Conservation (phyloP, 106 monocot species). For the Dioscorea dumetorum region DNA sequence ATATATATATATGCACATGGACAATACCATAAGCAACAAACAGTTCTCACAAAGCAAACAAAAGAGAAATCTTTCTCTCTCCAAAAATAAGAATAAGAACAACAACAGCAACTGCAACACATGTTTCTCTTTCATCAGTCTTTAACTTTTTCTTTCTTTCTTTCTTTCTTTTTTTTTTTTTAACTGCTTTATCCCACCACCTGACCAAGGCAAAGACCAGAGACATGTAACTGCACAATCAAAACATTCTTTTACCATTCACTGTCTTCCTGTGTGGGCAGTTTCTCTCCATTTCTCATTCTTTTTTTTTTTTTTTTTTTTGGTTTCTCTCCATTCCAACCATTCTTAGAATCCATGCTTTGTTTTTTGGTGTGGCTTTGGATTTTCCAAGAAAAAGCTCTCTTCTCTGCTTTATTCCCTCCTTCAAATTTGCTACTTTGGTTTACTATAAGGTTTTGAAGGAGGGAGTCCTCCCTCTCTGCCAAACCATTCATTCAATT, state of each 20-base stretch:
- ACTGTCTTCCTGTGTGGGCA: not conserved
- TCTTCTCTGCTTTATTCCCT: conserved; percentile 1
- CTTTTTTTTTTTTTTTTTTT: too few relatives aligned
- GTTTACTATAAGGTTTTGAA: not conserved
- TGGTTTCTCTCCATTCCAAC: not conserved
- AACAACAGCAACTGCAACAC: not conserved
- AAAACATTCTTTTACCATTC: not conserved
- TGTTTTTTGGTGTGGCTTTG: conserved; percentile 3
- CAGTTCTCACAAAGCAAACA: not conserved
- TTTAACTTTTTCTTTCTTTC: not conserved
- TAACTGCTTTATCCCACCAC: conserved; percentile 5
- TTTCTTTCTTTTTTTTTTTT: too few relatives aligned
- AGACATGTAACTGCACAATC: not conserved
- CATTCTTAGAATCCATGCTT: not conserved
- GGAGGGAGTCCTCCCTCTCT: not conserved
- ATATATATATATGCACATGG: too few relatives aligned
- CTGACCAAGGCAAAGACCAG: not conserved
- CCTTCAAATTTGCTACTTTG: conserved; percentile 3
- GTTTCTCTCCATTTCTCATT: not conserved
- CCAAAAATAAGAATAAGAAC: not conserved
- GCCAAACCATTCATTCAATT: not conserved
- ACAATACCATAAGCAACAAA: not conserved
- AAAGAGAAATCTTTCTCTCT: not conserved
- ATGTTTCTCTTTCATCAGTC: not conserved
- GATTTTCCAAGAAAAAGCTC: not conserved